Evolutionary conservation across 2,329 filamentous ascomycete genomes (phyloP), one percentile per base, ranked within the genome.

Genomic region (Aspergillus chevalieri): DNA sequence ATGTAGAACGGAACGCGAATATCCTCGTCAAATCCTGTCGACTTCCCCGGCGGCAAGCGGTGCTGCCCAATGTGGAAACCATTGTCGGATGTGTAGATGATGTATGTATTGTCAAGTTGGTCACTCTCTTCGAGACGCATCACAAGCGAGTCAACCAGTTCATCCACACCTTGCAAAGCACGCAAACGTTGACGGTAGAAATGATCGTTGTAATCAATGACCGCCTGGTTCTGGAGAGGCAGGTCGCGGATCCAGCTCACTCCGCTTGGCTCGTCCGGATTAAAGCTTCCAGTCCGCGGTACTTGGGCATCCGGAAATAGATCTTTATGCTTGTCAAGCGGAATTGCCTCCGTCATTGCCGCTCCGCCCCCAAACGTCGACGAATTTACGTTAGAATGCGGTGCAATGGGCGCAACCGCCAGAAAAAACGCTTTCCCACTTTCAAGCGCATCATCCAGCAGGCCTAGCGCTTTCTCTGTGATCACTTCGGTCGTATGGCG

Each of bases 281-380:
- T 88, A 63, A 87, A 88, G 60, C 81, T 81, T 0, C 72, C 68
- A 0, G 77, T 81, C 12, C 85, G 71, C 0, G 85, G 85, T 0
- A 86, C 77, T n/a, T 71, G 76, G 0, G 71, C 75, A n/a, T 80
- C 75, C 1, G 72, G 61, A 60, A 87, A 88, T 0, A 86, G 70
- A 56, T 83, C 62, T 36, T 75, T 71, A 54, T 87, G 83, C 43
- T 83, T 72, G 38, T 80, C 70, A 0, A 81, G 78, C 0, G 83
- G 75, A 10, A 84, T 71, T 0, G 82, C 81, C 1, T 72, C 70
- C 7, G 73, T 70, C 53, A 77, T 72, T 1, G 50, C 52, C 6
- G 60, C 44, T 17, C 49, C 55, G 9, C 49, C 52, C 5, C 42
- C 12, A 14, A 14, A 15, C 24, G n/a, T 60, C 12, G 75, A 73